Conservation (phyloP, 805 yeast species). For the Barnettozyma salicaria region DNA sequence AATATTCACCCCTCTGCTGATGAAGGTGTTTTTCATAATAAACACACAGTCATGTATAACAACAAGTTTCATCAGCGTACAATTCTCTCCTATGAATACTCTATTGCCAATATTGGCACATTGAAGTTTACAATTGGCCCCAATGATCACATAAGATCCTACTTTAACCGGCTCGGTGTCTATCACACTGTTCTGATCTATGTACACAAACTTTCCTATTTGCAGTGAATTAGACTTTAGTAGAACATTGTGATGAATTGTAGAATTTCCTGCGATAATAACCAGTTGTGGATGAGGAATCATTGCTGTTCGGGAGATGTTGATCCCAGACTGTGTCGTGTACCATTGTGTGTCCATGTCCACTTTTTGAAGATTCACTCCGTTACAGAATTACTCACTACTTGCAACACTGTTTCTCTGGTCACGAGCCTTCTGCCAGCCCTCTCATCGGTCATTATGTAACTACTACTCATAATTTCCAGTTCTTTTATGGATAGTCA, state of each 20-base stretch:
- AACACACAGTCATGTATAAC: slow-evolving; percentile 48
- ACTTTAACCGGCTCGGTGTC: slow-evolving; percentile 30
- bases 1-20: slow-evolving; percentile 40
- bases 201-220: slow-evolving; percentile 42
- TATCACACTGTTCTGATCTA: slow-evolving; percentile 22
- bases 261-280: slow-evolving; percentile 41
- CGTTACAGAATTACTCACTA: no score
- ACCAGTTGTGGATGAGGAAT: slow-evolving; percentile 40
- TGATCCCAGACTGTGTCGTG: slow-evolving; percentile 46
- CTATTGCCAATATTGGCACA: slow-evolving; percentile 43
- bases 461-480: no score
- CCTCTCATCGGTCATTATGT: no score
- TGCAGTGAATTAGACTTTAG: slow-evolving; percentile 28
- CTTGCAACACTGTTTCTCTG: no score
- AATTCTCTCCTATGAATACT: slow-evolving; percentile 39
- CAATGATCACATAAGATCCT: slow-evolving; percentile 44
- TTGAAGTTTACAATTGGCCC: slow-evolving; percentile 28
- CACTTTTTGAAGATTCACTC: background rate
- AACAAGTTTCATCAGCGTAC: slow-evolving; percentile 32
- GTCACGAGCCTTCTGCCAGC: no score
- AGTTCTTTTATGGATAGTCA: no score
- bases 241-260: slow-evolving; percentile 28
- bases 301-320: slow-evolving; percentile 40
- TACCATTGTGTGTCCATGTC: slow-evolving; percentile 27
- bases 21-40: slow-evolving; percentile 34